Base-by-base conservation (phyloP, 352 stramenopile species). In the Globisporangium uncinulatum region DNA sequence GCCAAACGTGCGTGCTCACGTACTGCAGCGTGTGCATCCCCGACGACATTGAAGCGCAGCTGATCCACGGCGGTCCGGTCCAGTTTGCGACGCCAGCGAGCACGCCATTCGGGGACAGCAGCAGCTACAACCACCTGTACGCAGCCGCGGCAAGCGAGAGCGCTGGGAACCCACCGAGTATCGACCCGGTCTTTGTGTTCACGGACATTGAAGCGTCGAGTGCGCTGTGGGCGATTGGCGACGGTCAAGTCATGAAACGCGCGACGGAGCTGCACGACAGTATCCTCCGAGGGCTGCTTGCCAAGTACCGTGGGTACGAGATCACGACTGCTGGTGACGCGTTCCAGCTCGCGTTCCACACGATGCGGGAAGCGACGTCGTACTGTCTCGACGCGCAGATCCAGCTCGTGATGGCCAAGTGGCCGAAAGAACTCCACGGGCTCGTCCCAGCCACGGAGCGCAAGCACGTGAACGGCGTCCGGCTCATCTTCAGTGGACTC, bases 201-300 rank as follows among this genome's bases (percentile, higher is more conserved):
- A 92, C 83, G 2, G 83, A 92, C 39, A 92, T 92, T 50, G 83
- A 92, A 54, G 74, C 73, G 7, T 89, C 78, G 6, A 92, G 80
- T 59, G 76, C 76, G 4, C 39, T 92, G 36, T 92, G 83, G 83
- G 79, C 70, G 0, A 66, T 48, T 72, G n/a, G 73, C 69, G 0
- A 73, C 70, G 1, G 66, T 81, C 49, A 70, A 17, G 64, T 87
- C 5, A 87, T 92, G n/a, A 71, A 86, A 39, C 67, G 65, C 6
- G 78, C 78, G 1, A 73, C 84, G 49, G 71, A 81, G 32, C 54
- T 86, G 2, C 81, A 91, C 47, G 81, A 91, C 24, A 71, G 87
- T 64, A 41, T 90, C 31, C 47, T 90, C 37, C 78, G 80, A 0
- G 74, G 64, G 5, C 53, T 71, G 47, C 42, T 88, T 17, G 67